Conservation (phyloP, 2,329 filamentous ascomycete genomes). For the Ceratocystis harringtonii region DNA sequence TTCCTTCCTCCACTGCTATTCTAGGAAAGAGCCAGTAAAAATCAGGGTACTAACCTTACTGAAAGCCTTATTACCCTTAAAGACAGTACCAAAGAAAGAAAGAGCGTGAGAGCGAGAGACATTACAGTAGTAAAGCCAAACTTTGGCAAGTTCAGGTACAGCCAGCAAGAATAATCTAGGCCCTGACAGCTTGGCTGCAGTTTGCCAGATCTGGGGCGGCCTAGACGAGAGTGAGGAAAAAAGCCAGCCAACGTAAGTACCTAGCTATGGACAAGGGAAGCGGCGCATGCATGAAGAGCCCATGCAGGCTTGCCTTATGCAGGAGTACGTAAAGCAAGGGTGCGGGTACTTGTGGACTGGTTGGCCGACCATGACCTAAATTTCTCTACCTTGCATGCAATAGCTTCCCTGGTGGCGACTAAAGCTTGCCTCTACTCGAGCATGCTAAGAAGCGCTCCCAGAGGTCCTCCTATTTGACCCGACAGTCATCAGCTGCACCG, state of each 20-base stretch:
- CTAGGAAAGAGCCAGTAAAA: neutral
- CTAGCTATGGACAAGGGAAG: slow-evolving; percentile 1
- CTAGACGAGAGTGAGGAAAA: neutral
- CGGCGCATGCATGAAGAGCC: slow-evolving; percentile 4
- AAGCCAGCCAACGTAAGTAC: neutral
- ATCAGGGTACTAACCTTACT: neutral
- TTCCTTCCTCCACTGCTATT: neutral
- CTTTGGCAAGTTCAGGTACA: neutral
- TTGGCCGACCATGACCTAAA: neutral
- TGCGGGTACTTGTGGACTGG: neutral
- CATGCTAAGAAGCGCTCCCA: neutral
- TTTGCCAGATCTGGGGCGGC: neutral
- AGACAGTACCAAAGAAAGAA: neutral
- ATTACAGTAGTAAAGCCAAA: neutral
- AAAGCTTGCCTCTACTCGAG: neutral
- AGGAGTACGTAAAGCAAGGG: neutral
- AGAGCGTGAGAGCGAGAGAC: neutral
- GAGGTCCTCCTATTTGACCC: neutral
- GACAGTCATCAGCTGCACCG: neutral
- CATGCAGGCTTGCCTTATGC: slow-evolving; percentile 5
- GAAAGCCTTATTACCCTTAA: neutral
- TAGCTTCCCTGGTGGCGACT: neutral
- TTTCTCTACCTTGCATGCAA: neutral
- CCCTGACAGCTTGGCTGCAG: neutral
- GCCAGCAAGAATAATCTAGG: neutral